Evolutionary conservation across 352 stramenopile species (phyloP), one percentile per base, ranked within the genome.

Genomic region (Globisporangium nunn): DNA sequence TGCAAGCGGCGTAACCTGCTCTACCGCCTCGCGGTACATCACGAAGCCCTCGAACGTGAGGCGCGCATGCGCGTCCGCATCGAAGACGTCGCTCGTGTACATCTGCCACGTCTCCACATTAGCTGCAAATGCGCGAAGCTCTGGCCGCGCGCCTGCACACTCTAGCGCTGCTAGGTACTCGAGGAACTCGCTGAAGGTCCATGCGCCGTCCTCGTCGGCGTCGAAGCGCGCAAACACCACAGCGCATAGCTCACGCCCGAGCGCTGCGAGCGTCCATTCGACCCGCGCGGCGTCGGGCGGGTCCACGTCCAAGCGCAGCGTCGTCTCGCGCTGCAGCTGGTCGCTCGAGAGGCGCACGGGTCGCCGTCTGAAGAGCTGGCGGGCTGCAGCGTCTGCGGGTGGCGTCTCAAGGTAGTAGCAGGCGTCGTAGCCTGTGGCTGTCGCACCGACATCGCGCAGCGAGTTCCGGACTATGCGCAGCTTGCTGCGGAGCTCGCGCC

Each of bases 41-140:
- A 82, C 41, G 57, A 88, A 91, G 1, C 81, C 81, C 1, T 77
- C 49, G 54, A 91, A 75, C 29, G 76, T 85, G 18, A 91, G 70
- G 15, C 62, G 57, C 1, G 68, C 52, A 23, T 70, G 37, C 28
- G 56, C 54, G 45, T 85, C 65, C 31, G 73, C 58, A 43, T 78
- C 72, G 28, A 70, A 82, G 5, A 70, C 50, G 43, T 88, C 81
- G 56, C 56, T 82, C 70, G 80, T 86, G 53, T 72, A 82, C 78
- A 88, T 88, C 4, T 64, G 64, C 81, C 78, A 91, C 6, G 75
- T 53, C 59, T 91, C 75, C 8, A 51, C 43, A 35, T 71, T 66
- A 10, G 65, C 58, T 3, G 64, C 54, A 52, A 87, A 66, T 3
- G 54, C 67, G 18, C 61, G 71, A 37, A 85, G 53, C 18, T 78